Conservation (phyloP, 305 asterid species). For the Fraxinus dipetala region DNA sequence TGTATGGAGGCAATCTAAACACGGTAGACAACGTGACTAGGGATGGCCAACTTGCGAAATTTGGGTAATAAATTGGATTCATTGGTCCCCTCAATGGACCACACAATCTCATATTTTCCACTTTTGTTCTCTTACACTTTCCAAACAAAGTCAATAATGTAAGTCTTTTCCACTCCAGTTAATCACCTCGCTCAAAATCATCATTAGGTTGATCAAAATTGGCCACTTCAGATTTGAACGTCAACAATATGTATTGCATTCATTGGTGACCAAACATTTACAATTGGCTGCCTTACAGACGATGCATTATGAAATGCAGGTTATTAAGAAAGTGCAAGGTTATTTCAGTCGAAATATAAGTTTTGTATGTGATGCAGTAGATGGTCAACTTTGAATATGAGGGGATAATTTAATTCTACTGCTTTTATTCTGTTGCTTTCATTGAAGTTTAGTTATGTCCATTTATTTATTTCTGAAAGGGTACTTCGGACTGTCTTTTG, state of each 20-base stretch:
- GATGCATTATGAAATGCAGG: neutral
- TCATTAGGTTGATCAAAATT: no score
- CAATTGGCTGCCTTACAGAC: neutral
- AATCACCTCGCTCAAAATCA: no score
- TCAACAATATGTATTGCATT: neutral
- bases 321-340: neutral
- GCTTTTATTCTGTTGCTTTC: neutral
- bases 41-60: no score
- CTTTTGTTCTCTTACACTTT: no score
- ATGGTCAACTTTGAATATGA: neutral
- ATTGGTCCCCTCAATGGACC: no score
- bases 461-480: neutral
- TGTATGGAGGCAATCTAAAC: no score
- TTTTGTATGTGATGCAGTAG: neutral
- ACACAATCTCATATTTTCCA: no score
- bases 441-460: neutral
- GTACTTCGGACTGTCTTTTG: neutral
- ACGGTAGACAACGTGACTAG: no score
- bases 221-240: no score
- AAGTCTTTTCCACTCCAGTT: no score
- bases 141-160: no score
- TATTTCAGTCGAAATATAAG: neutral
- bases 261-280: neutral
- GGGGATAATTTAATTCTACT: neutral
- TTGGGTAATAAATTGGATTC: no score